phyloP scores from a whole-genome alignment of 2,329 filamentous ascomycete genomes.

The Pseudogymnoascus sp. region DNA sequence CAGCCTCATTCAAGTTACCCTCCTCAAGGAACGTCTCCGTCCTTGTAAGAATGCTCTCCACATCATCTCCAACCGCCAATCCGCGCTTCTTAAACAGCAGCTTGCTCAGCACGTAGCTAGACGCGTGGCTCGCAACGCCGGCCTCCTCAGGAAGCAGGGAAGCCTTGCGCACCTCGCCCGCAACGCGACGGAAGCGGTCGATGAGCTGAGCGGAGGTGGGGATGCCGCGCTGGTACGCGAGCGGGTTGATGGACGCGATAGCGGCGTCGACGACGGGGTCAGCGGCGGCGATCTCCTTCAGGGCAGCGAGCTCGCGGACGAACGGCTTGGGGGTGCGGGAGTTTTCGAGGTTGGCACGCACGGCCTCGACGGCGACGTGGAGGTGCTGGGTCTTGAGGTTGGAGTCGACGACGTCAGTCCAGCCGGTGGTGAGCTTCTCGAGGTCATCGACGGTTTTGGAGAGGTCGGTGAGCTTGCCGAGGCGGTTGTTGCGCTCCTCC shows the following conservation, averaged over 20 bases:
- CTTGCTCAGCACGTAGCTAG: constrained; percentile 82
- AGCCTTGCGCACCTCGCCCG: constrained; percentile 87
- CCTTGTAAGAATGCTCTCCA: constrained; percentile 84
- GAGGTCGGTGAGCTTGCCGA: constrained; percentile 78
- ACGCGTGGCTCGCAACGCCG: constrained; percentile 88
- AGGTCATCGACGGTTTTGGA: constrained; percentile 71
- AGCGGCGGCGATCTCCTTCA: constrained; percentile 82
- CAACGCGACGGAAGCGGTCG: constrained; percentile 91
- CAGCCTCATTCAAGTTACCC: constrained; percentile 82
- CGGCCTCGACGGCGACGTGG: constrained; percentile 89
- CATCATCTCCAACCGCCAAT: constrained; percentile 74
- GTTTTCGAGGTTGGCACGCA: constrained; percentile 73
- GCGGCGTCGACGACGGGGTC: constrained; percentile 85
- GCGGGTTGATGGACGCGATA: constrained; percentile 91
- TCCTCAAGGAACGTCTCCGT: constrained; percentile 89
- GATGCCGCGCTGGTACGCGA: constrained; percentile 87
- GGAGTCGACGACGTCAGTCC: constrained; percentile 82
- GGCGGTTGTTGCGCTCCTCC: constrained; percentile 74
- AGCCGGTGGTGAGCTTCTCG: constrained; percentile 78
- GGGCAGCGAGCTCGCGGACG: constrained; percentile 81
- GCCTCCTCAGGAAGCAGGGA: constrained; percentile 86
- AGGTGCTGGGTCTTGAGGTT: constrained; percentile 94
- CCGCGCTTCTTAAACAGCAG: constrained; percentile 93
- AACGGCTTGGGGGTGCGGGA: constrained; percentile 72
- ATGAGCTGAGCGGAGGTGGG: constrained; percentile 77